Conservation (phyloP, 352 stramenopile genomes). For the Globisporangium alternatum region DNA sequence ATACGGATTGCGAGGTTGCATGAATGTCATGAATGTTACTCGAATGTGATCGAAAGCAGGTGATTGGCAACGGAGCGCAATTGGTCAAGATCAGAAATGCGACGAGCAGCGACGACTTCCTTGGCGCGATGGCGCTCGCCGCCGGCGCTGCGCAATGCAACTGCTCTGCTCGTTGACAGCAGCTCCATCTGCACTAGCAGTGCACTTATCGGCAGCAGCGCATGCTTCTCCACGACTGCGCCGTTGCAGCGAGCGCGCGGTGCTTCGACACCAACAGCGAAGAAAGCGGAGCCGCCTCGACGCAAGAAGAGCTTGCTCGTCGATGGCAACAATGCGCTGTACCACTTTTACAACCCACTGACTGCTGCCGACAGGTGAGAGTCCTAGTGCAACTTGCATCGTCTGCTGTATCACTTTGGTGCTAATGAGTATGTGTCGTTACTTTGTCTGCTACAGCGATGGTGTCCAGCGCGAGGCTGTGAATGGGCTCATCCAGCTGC, state of each 20-base stretch:
- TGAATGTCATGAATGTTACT: not conserved
- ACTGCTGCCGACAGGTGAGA: constrained; percentile 32
- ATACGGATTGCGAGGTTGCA: not conserved
- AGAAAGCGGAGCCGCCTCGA: not conserved
- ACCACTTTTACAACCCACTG: constrained; percentile 57
- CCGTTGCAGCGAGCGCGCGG: constrained; percentile 8
- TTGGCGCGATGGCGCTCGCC: constrained; percentile 5
- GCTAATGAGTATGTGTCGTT: not conserved
- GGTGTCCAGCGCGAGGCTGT: constrained; percentile 38
- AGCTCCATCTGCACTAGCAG: not conserved
- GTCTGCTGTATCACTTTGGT: not conserved
- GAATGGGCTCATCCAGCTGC: constrained; percentile 38
- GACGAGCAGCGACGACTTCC: constrained; percentile 3
- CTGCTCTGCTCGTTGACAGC: not conserved
- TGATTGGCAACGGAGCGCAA: constrained; percentile 10
- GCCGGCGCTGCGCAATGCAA: not conserved
- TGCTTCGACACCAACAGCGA: not conserved
- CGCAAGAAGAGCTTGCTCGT: constrained; percentile 49
- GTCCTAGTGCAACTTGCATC: not conserved
- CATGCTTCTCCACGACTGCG: not conserved
- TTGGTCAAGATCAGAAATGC: not conserved
- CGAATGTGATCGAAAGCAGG: not conserved
- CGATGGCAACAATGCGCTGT: constrained; percentile 64
- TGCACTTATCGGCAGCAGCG: not conserved
- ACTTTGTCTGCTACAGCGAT: constrained; percentile 21